Base-by-base conservation (phyloP, 2,329 filamentous ascomycete genomes). In the Dothideomycetes sp. region DNA sequence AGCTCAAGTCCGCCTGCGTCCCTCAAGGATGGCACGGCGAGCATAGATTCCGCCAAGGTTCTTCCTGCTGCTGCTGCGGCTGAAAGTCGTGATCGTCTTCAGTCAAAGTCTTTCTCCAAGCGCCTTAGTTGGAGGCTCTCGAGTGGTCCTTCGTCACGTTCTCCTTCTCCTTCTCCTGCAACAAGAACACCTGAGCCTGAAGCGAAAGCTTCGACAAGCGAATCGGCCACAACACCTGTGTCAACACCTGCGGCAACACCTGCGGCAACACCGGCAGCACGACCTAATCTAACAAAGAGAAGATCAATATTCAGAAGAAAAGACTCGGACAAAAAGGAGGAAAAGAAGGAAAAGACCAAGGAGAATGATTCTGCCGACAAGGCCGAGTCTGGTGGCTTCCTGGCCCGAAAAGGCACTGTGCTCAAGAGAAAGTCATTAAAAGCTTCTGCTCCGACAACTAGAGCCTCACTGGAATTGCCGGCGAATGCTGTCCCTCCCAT, bases 401-500 rank as follows among this genome's bases (percentile, higher is more conserved):
- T 45, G n/a, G 34, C 43, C 16, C 47, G 46, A 16, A 53, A 44
- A 31, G 43, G 46, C 7, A 49, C 46, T 8, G 46, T 53, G 16
- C 28, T 53, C 23, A 47, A 49, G 8, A 50, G 45, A 15, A 35
- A 29, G 37, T 44, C 38, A 9, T 11, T 34, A 22, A 43, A 45
- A 24, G 29, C 40, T 10, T 7, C 15, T 9, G 33, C 22, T 4
- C 34, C 29, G 8, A 28, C 44, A 19, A 28, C 24, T 8, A 33
- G 41, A 24, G 40, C 40, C 12, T 42, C 40, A 5, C 33, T 43
- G 41, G 34, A 44, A 27, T 30, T 28, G 12, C 37, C 37, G 16
- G 15, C 23, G 15, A 44, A 40, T 16, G 53, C 31, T 35, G 49
- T 49, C 29, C 62, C 64, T 15, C 49, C 58, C 23, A 49, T 67